Percentiles rank a stretch among this genome's conserved stretches.
These are phyloP conservation scores for Cephalotrichum gorgonifer DNA, from an alignment of 2,329 filamentous ascomycete genomes.

Conservation along the genomic window DNA sequence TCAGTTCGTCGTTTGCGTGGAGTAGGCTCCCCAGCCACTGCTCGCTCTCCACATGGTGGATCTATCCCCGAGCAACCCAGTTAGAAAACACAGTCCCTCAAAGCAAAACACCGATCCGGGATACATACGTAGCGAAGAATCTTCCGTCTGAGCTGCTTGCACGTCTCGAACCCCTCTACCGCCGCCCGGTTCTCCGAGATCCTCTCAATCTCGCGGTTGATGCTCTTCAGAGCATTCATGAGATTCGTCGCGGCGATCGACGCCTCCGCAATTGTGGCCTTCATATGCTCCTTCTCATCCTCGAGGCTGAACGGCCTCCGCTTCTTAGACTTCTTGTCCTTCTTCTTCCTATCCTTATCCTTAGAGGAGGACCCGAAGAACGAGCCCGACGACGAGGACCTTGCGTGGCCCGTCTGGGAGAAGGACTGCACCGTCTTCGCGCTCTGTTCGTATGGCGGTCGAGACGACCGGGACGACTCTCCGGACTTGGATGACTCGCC, in stretches of 20 bases:
- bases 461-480: constrained; percentile 13
- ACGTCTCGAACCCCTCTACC: constrained; percentile 69
- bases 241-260: constrained; percentile 88
- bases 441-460: constrained; percentile 7
- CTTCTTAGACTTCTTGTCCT: constrained; percentile 46
- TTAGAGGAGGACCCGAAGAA: constrained; percentile 32
- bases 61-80: constrained; percentile 32
- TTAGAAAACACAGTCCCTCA: not conserved
- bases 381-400: constrained; percentile 27
- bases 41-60: constrained; percentile 82
- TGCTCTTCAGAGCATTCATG: constrained; percentile 74
- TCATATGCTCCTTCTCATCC: constrained; percentile 77
- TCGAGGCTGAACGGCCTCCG: constrained; percentile 69
- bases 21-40: constrained; percentile 86
- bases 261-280: constrained; percentile 78
- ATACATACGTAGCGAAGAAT: constrained; percentile 66
- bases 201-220: constrained; percentile 80
- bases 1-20: constrained; percentile 92
- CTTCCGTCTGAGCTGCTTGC: constrained; percentile 74
- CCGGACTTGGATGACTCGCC: constrained; percentile 16
- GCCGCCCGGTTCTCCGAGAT: constrained; percentile 77
- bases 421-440: constrained; percentile 8
- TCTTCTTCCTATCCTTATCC: constrained; percentile 35
- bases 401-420: constrained; percentile 13
- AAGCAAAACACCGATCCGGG: constrained; percentile 9